Base-by-base conservation (phyloP, 2,329 filamentous ascomycete species). In the Phyllosticta citribraziliensis region DNA sequence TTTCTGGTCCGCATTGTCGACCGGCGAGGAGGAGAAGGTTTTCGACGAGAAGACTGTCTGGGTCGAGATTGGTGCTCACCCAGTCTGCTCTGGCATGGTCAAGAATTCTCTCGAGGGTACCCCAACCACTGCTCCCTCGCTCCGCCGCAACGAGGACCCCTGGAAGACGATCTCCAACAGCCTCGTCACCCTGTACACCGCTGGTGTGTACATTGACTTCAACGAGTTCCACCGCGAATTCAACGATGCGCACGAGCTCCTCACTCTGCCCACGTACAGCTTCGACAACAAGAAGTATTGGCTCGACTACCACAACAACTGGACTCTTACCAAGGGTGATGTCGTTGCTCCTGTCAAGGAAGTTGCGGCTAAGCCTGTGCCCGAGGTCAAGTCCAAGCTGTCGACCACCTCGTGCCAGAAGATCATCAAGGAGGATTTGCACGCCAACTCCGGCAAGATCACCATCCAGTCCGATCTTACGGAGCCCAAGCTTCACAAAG, bases 1-100 rank as follows among this genome's bases (percentile, higher is more conserved):
- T 72, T 88, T 91, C 74, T 78, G 82, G 63, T 81, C 79, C 56
- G 87, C 84, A 8, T 74, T 91, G 1, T 74, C 82, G 14, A 78
- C 78, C 50, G 85, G 84, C 8, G 80, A 84, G 67, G 76, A 82
- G 56, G 76, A 79, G n/a, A 81, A 80, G 63, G 72, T 80, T 17
- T 82, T 88, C 55, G 80, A 86, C 64, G 83, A 85, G 64, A 84
- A 85, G 73, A 88, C 86, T 5, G 79, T 85, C 30, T 90, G 84
- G 82, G 76, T 91, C 61, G 88, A 91, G 70, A 75, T 91, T 64
- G 88, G 88, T n/a, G 87, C 88, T 47, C 85, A 89, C 67, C 86
- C 87, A 0, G 82, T 90, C 14, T 88, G 84, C 72, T 80, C 81
- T 53, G 82, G 82, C 63, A 85, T 91, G 80, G 80, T 89, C 65